Conservation (phyloP, 2,329 filamentous ascomycete genomes). For the Didymella lethalis region DNA sequence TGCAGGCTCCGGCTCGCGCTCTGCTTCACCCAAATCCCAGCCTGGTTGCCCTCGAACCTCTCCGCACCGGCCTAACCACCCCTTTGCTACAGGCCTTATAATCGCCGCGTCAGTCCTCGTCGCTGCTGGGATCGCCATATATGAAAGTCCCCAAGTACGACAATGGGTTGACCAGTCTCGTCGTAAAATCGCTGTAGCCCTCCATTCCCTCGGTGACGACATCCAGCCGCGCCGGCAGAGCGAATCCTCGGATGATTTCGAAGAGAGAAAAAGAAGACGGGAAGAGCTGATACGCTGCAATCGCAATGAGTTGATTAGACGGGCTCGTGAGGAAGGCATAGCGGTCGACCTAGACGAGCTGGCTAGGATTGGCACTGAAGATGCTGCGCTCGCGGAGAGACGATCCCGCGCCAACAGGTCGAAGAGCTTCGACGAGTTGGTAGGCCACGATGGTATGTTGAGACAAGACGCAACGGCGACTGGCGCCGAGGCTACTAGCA, state of each 20-base stretch:
- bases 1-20: conserved; percentile 39
- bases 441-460: conserved; percentile 52
- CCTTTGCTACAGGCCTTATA: conserved; percentile 62
- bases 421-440: conserved; percentile 52
- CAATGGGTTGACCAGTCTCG: conserved; percentile 69
- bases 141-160: conserved; percentile 69
- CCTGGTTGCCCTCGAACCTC: conserved; percentile 17
- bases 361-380: conserved; percentile 43
- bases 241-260: conserved; percentile 45
- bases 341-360: conserved; percentile 53
- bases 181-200: conserved; percentile 66
- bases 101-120: conserved; percentile 68
- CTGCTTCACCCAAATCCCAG: conserved; percentile 22
- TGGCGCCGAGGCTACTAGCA: conserved; percentile 30
- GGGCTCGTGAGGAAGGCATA: conserved; percentile 51
- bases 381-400: conserved; percentile 34
- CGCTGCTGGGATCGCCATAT: conserved; percentile 68
- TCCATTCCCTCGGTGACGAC: conserved; percentile 68
- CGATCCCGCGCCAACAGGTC: conserved; percentile 30
- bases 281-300: conserved; percentile 47
- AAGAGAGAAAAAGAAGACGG: conserved; percentile 38
- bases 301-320: conserved; percentile 47
- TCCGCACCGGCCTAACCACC: conserved; percentile 38
- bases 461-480: conserved; percentile 39
- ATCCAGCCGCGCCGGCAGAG: conserved; percentile 56